Base-by-base conservation (phyloP, 2,329 filamentous ascomycete species). In the Aureobasidium sp. region DNA sequence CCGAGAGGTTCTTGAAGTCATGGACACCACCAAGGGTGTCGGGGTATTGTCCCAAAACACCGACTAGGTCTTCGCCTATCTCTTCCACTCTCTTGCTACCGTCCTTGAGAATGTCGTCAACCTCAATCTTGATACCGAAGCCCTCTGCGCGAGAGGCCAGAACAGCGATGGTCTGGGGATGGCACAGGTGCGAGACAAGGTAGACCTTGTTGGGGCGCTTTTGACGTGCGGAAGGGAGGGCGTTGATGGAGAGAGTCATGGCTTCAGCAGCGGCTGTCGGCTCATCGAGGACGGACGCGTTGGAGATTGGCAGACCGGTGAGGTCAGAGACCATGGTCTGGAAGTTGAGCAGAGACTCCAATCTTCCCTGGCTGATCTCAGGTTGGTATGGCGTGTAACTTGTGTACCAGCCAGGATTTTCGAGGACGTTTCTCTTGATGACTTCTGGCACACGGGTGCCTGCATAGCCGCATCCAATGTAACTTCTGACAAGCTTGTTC, bases 371-470 rank as follows among this genome's bases (percentile, higher is more conserved):
- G 73, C 91, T 96, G 78, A 97, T 96, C 77, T 97, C 93, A 2
- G 93, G 88, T 77, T 97, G 93, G 75, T 96, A 97, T 17, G 93
- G 93, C 0, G 93, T 96, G 74, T 97, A 96, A 76, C 91, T 96
- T 42, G 93, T 97, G 74, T 97, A 97, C 93, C 93, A 97, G 10
- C 87, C 91, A 5, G 93, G 93, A 72, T 88, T 93, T 79, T 97
- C 91, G 61, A 97, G 78, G 4, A 97, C 82, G 71, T 96, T 96
- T 66, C 92, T 83, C 79, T 94, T 90, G 73, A 97, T 95, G 61
- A 96, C 92, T 60, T 90, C 84, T 4, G 93, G 93, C 0, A 89
- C 87, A 66, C 87, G 82, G n/a, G 90, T 93, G 37, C 85, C 87
- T 65, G 93, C 90, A 79, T 96, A 97, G 61, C 93, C 93, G 61